Conservation (phyloP, 176 grass and related monocot genomes). For the Rhynchospora breviuscula region DNA sequence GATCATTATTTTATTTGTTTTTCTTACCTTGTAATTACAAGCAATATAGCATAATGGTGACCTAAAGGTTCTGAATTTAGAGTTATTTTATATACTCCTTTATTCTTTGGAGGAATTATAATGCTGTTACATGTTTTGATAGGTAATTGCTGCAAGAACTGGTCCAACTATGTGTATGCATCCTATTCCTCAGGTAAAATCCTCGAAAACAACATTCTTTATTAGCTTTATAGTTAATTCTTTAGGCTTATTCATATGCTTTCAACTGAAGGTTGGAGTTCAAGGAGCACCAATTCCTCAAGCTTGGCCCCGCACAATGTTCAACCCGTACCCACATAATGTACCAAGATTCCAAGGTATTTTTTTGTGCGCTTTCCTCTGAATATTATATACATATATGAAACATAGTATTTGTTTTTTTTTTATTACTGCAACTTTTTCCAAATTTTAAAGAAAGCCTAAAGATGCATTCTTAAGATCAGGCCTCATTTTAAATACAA, state of each 20-base stretch:
- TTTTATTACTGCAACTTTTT: background rate
- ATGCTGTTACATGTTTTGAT: background rate
- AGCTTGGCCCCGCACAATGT: constrained; percentile 14
- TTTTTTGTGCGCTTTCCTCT: background rate
- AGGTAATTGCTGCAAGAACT: constrained; percentile 20
- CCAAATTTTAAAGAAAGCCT: background rate
- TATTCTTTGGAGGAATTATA: background rate
- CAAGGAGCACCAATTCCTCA: constrained; percentile 23
- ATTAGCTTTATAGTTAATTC: background rate
- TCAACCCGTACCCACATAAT: constrained; percentile 10
- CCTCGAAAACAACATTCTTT: background rate
- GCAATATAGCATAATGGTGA: background rate
- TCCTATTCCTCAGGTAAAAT: constrained; percentile 23
- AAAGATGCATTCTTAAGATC: constrained; percentile 2
- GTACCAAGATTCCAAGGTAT: constrained; percentile 26
- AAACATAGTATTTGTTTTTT: background rate
- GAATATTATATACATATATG: background rate
- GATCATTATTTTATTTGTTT: background rate
- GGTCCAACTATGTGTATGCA: constrained; percentile 20
- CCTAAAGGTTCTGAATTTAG: background rate
- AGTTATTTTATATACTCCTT: background rate
- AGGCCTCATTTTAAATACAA: background rate
- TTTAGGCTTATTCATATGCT: background rate
- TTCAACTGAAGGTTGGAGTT: constrained; percentile 9
- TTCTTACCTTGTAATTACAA: constrained; percentile 3